Percentiles rank a stretch among this genome's conserved stretches.
Evolutionary conservation across 73 alveolate species (phyloP).

Genomic region (Uronychia setigera): DNA sequence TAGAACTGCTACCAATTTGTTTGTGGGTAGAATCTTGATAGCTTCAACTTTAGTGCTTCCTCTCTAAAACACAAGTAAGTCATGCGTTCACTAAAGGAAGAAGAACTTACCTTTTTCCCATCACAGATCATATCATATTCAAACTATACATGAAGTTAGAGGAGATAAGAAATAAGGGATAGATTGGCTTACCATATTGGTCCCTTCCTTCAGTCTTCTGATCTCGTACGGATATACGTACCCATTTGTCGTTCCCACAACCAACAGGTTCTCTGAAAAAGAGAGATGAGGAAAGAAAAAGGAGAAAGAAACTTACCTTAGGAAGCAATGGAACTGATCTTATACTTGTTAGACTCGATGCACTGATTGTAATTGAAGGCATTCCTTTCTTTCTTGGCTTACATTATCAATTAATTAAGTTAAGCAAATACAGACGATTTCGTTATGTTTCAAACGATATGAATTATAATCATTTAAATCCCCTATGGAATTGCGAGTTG

Average conservation of each 20-base stretch:
- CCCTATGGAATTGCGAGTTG: constrained; percentile 7
- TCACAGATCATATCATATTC: constrained; percentile 38
- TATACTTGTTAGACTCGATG: no score
- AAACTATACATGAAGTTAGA: no score
- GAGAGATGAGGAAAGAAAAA: no score
- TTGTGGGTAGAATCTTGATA: constrained; percentile 25
- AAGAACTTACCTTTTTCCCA: constrained; percentile 42
- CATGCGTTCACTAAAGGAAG: background rate
- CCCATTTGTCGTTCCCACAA: no score
- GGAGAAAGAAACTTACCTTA: no score
- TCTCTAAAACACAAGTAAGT: constrained; percentile 10
- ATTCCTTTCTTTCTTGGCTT: no score
- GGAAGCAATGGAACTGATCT: no score
- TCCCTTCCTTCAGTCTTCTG: background rate
- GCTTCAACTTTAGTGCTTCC: constrained; percentile 26
- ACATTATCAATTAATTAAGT: no score
- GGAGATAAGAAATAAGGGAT: background rate
- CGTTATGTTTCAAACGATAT: no score
- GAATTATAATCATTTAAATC: background rate
- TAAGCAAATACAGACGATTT: no score
- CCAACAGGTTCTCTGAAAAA: no score
- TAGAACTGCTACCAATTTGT: constrained; percentile 39
- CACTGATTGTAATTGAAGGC: no score
- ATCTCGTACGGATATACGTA: constrained; percentile 2
- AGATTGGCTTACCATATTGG: background rate